These are phyloP conservation scores for Trichocladium uniseriatum DNA, from an alignment of 495 filamentous ascomycete species.

Conservation along the genomic window DNA sequence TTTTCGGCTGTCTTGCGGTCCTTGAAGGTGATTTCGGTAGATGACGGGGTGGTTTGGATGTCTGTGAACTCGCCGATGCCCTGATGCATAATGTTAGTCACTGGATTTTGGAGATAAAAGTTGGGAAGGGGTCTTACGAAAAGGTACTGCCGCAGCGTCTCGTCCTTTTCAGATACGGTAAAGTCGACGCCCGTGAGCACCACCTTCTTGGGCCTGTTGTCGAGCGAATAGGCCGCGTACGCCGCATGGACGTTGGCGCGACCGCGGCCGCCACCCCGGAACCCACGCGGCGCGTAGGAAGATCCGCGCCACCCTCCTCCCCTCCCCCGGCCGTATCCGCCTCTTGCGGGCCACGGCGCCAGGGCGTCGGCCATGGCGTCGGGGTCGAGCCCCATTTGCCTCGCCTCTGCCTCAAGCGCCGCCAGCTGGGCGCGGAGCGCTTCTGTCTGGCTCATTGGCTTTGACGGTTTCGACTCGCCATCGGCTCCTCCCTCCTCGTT, in stretches of 20 bases:
- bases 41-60: constrained; percentile 56
- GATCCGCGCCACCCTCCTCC: constrained; percentile 35
- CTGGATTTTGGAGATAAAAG: no score
- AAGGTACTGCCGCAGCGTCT: constrained; percentile 74
- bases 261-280: constrained; percentile 47
- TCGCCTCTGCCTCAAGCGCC: constrained; percentile 75
- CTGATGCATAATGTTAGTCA: no score
- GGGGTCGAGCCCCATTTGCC: constrained; percentile 65
- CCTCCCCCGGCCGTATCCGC: constrained; percentile 38
- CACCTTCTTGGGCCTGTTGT: constrained; percentile 77
- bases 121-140: constrained; percentile 51
- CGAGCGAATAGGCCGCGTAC: constrained; percentile 65
- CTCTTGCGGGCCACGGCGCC: constrained; percentile 24
- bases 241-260: constrained; percentile 47
- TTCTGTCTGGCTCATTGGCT: constrained; percentile 33
- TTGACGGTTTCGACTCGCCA: constrained; percentile 13
- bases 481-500: constrained; percentile 14
- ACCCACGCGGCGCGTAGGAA: constrained; percentile 35
- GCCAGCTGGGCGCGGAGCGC: constrained; percentile 72
- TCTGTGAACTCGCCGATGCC: constrained; percentile 74
- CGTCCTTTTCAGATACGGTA: constrained; percentile 59
- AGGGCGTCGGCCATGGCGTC: constrained; percentile 35
- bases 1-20: constrained; percentile 86
- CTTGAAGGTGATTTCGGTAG: constrained; percentile 66
- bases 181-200: constrained; percentile 62